Base-by-base conservation (phyloP, 768 basidiomycete species). In the Auricularia sp. region DNA sequence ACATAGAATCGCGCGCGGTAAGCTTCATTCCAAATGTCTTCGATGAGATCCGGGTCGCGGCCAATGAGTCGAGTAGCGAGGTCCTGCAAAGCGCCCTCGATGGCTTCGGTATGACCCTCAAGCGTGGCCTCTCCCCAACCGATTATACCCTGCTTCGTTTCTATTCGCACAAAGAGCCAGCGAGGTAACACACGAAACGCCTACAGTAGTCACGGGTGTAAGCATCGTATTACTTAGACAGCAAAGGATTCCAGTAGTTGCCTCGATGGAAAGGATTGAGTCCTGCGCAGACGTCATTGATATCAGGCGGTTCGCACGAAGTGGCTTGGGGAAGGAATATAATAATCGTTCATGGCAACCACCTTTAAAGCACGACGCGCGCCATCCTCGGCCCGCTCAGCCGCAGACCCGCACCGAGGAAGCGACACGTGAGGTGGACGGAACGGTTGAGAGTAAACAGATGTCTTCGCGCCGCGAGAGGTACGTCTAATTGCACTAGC, bases 41-140 rank as follows among this genome's bases (percentile, higher is more conserved):
- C 82, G 65, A 90, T 89, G 65, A 81, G 79, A 68, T 85, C 81
- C 2, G 85, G 82, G 65, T 86, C 80, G 75, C 79, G 81, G 35
- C 85, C 84, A 3, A 83, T 70, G 70, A 88, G 86, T 34, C 84
- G 79, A 65, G 82, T 77, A 8, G 76, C 73, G n/a, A 90, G 77
- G 68, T 87, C 86, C 29, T 73, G 68, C 67, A 83, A 79, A 16
- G 86, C 84, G 34, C 87, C 87, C 72, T 88, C 85, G 21, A 90
- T 79, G 11, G 88, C 86, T 72, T 90, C 87, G 5, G 86, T 86
- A 71, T 89, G 87, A 6, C 77, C 82, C 72, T 88, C 89, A 1
- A 90, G 80, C 0, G 87, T 88, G 34, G 79, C 84, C 72, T 89
- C 88, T 11, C 88, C 88, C 87, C 88, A 90, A 36, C 88, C 87